These are phyloP conservation scores for Fraxinus floribunda DNA, from an alignment of 305 asterid species.

Conservation along the genomic window DNA sequence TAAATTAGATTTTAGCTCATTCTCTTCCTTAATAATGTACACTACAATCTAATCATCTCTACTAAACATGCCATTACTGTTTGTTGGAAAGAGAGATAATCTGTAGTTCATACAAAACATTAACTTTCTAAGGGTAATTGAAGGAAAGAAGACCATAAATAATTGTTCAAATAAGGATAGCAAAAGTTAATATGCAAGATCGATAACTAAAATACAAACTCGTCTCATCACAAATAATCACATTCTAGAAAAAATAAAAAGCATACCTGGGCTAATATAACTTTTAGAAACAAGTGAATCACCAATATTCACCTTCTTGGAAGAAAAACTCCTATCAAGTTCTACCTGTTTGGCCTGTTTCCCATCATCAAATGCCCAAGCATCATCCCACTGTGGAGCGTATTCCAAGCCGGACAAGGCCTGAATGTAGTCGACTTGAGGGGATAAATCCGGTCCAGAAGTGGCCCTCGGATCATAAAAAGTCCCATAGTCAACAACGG, in stretches of 20 bases:
- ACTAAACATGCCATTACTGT: neutral
- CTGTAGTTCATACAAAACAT: neutral
- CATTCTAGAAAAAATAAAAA: neutral
- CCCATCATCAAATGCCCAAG: constrained; percentile 45
- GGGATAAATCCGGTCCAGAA: constrained; percentile 37
- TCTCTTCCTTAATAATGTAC: neutral
- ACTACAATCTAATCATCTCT: neutral
- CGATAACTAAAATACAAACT: neutral
- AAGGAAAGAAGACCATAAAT: neutral
- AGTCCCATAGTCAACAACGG: constrained; percentile 35
- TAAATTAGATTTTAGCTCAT: neutral
- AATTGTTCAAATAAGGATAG: neutral
- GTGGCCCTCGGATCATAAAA: constrained; percentile 37
- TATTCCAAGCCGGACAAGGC: constrained; percentile 60
- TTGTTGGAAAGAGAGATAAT: neutral
- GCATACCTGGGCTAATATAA: constrained; percentile 50
- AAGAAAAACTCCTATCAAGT: constrained; percentile 33
- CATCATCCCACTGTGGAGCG: constrained; percentile 43
- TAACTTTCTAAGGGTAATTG: neutral
- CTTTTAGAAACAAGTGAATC: constrained; percentile 38
- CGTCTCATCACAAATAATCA: neutral
- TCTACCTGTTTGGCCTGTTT: constrained; percentile 45
- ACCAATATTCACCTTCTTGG: constrained; percentile 36
- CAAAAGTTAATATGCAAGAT: neutral
- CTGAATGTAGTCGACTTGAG: constrained; percentile 55